Evolutionary conservation across 306 rosid species (phyloP).

Genomic region (Alnus rubra): DNA sequence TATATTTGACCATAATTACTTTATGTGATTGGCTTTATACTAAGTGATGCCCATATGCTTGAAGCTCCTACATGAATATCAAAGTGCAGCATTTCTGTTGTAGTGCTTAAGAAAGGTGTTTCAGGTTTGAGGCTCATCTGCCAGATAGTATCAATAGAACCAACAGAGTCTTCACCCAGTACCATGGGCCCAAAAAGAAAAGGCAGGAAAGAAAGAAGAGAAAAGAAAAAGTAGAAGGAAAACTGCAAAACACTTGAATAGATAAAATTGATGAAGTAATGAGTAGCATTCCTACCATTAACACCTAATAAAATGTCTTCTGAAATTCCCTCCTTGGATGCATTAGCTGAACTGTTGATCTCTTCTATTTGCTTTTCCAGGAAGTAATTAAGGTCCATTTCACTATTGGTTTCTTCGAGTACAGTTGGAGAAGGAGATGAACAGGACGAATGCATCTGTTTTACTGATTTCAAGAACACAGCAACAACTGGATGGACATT

Average conservation of each 20-base stretch:
- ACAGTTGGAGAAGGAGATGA: conserved; percentile 13
- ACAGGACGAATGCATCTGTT: conserved; percentile 6
- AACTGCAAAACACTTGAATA: conserved; percentile 6
- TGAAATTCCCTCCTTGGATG: conserved; percentile 5
- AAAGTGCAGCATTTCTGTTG: neutral
- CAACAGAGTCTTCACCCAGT: neutral
- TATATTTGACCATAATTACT: neutral
- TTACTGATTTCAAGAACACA: conserved; percentile 17
- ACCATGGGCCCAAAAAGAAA: too few species aligned
- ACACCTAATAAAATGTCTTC: conserved; percentile 5
- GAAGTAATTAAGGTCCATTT: conserved; percentile 16
- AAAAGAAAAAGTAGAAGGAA: neutral
- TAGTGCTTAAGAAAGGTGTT: neutral
- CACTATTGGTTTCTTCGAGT: conserved; percentile 8
- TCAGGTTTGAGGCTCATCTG: neutral
- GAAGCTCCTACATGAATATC: neutral
- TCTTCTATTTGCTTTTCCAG: conserved; percentile 27
- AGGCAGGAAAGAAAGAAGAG: neutral
- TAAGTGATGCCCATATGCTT: neutral
- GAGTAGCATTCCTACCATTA: conserved; percentile 12
- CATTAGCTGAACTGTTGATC: conserved; percentile 16
- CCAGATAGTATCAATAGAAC: neutral
- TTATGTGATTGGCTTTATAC: neutral
- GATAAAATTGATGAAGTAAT: neutral
- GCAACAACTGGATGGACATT: conserved; percentile 19